Evolutionary conservation across 352 stramenopile genomes (phyloP).

Genomic region (Thraustochytrium striatum): DNA sequence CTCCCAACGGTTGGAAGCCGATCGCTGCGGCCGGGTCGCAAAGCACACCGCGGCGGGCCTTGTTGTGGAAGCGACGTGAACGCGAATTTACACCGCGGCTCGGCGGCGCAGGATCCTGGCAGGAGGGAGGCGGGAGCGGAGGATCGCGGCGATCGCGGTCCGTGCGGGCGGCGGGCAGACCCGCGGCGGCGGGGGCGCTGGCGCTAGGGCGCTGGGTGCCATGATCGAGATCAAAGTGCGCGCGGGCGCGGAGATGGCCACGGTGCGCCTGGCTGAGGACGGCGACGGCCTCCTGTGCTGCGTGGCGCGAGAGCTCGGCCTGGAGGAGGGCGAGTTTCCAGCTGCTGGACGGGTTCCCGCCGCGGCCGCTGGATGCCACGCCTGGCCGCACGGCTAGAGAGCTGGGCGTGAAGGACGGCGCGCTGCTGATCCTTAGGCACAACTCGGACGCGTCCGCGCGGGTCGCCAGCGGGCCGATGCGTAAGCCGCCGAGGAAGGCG

Average conservation of each 20-base stretch:
- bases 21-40: too few species aligned
- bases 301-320: constrained; percentile 1
- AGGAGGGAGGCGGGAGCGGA: too few species aligned
- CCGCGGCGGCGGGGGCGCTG: too few species aligned
- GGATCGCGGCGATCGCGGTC: too few species aligned
- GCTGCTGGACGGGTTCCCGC: neutral
- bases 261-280: constrained; percentile 13
- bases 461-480: too few species aligned
- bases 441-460: neutral
- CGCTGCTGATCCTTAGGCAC: neutral
- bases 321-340: neutral
- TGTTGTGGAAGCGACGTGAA: too few species aligned
- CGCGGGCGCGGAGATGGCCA: neutral
- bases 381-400: neutral
- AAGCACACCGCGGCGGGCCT: too few species aligned
- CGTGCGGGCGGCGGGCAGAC: too few species aligned
- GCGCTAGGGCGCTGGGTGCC: too few species aligned
- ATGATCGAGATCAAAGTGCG: constrained; percentile 22
- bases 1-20: too few species aligned
- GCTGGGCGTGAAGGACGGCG: constrained; percentile 1
- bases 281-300: neutral
- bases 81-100: too few species aligned
- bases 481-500: neutral
- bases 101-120: too few species aligned
- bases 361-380: neutral